These are phyloP conservation scores for Verticillium zaregamsianum DNA, from an alignment of 2,329 filamentous ascomycete genomes.

Conservation along the genomic window DNA sequence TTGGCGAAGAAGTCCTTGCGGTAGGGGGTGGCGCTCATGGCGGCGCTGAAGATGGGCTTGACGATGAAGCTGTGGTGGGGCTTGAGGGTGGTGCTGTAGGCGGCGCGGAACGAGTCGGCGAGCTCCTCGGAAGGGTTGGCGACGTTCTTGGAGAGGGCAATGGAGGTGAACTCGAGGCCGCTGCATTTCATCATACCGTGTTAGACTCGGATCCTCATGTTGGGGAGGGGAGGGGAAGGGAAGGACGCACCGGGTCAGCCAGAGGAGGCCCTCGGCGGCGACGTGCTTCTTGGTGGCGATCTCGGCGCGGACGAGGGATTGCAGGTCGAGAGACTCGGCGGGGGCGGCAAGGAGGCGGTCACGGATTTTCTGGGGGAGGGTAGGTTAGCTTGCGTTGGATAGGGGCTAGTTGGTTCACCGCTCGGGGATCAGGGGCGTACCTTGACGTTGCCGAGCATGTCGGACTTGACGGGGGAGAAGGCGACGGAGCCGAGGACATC, in stretches of 20 bases:
- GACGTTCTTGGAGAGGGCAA: slow-evolving; percentile 76
- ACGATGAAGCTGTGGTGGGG: slow-evolving; percentile 91
- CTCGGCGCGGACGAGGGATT: slow-evolving; percentile 82
- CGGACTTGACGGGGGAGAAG: slow-evolving; percentile 86
- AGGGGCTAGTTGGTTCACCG: not conserved
- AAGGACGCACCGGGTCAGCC: slow-evolving; percentile 73
- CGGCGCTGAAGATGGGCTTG: slow-evolving; percentile 88
- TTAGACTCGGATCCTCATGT: not conserved
- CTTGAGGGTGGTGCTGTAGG: slow-evolving; percentile 85
- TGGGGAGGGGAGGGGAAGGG: slow-evolving; percentile 2
- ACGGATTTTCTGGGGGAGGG: slow-evolving; percentile 69
- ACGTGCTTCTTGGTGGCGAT: slow-evolving; percentile 84
- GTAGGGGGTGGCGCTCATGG: slow-evolving; percentile 92
- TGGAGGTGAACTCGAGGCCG: slow-evolving; percentile 88
- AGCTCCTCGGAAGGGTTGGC: slow-evolving; percentile 69
- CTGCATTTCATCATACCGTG: slow-evolving; percentile 36
- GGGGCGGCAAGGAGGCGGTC: slow-evolving; percentile 77
- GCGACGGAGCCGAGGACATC: slow-evolving; percentile 66
- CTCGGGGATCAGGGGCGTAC: slow-evolving; percentile 39
- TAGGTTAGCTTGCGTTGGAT: not conserved
- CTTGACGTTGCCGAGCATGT: slow-evolving; percentile 90
- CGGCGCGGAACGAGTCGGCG: slow-evolving; percentile 76
- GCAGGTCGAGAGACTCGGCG: slow-evolving; percentile 74
- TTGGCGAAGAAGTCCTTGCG: slow-evolving; percentile 90
- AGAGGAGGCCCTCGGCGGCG: slow-evolving; percentile 85